Evolutionary conservation across 2,329 filamentous ascomycete species (phyloP), one percentile per base, ranked within the genome.

Genomic region (Exutisphaerella laricina): DNA sequence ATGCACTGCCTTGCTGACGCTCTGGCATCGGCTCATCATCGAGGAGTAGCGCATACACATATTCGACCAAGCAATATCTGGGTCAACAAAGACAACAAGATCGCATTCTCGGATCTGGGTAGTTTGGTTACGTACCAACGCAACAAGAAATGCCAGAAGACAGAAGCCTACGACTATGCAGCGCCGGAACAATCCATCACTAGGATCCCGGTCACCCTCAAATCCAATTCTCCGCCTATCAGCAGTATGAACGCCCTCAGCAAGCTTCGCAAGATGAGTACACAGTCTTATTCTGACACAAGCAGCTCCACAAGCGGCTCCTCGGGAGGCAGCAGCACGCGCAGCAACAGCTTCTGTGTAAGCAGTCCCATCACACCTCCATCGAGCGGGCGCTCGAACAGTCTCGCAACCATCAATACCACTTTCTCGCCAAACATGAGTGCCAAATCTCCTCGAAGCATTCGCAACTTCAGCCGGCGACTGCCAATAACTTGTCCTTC

Each of bases 41-140:
- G 73, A 35, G 78, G 79, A 1, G 72, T 78, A 17, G 75, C 76
- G 2, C 84, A 88, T 54, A 75, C 77, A 16, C 79, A 78, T 36
- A 85, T 89, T 59, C 79, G 78, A 48, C 84, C 84, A 1, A 82
- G 82, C 0, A 84, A 82, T 7, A 73, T 88, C 17, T 71, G 84
- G 55, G 77, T 88, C 53, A 78, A 82, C 53, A 68, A 71, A 46
- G 71, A 77, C 47, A 82, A 85, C 51, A 71, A 76, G 46, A 77
- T 88, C 34, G 82, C 84, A 46, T 78, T 85, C 47, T 74, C 79
- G 39, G 83, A 86, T 55, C 75, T 80, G 40, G 59, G 67, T 54
- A 55, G 64, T 60, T 49, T 70, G 55, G 48, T 68, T 55, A 66
- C 71, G 0, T 70, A 80, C 20, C 70, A 78, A 26, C 66, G 66